Evolutionary conservation across 2,329 filamentous ascomycete genomes (phyloP).

Genomic region (Tolypocladium album): DNA sequence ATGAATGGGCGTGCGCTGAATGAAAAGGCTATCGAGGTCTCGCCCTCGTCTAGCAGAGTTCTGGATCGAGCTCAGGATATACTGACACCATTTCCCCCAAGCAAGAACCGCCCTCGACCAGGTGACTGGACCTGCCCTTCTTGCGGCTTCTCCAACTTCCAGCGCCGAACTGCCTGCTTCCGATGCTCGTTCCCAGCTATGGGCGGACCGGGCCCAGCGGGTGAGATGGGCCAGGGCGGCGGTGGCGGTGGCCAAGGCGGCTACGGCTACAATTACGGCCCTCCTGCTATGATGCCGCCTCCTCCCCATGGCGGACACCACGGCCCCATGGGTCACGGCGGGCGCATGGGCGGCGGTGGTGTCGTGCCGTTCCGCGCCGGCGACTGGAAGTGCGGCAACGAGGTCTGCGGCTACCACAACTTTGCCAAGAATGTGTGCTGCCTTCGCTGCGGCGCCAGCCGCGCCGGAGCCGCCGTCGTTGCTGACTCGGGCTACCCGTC

Average conservation of each 20-base stretch:
- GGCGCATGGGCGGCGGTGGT: conserved; percentile 71
- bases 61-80: conserved; percentile 93
- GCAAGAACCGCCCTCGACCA: conserved; percentile 93
- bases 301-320: conserved; percentile 63
- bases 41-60: conserved; percentile 91
- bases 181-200: conserved; percentile 92
- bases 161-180: conserved; percentile 96
- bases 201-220: conserved; percentile 63
- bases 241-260: conserved; percentile 31
- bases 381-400: conserved; percentile 97
- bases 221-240: conserved; percentile 40
- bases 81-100: conserved; percentile 91
- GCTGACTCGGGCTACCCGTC: conserved; percentile 88
- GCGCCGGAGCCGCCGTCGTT: conserved; percentile 86
- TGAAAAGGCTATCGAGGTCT: conserved; percentile 98
- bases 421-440: conserved; percentile 99
- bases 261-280: conserved; percentile 50
- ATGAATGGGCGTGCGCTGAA: conserved; percentile 98
- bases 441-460: conserved; percentile 88
- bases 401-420: conserved; percentile 97
- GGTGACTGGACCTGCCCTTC: conserved; percentile 99
- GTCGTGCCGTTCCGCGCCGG: conserved; percentile 95
- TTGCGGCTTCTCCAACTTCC: conserved; percentile 98
- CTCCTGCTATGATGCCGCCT: conserved; percentile 71
- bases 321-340: conserved; percentile 44